These are phyloP conservation scores for Metschnikowia cubensis DNA, from an alignment of 805 yeast genomes.

Conservation along the genomic window DNA sequence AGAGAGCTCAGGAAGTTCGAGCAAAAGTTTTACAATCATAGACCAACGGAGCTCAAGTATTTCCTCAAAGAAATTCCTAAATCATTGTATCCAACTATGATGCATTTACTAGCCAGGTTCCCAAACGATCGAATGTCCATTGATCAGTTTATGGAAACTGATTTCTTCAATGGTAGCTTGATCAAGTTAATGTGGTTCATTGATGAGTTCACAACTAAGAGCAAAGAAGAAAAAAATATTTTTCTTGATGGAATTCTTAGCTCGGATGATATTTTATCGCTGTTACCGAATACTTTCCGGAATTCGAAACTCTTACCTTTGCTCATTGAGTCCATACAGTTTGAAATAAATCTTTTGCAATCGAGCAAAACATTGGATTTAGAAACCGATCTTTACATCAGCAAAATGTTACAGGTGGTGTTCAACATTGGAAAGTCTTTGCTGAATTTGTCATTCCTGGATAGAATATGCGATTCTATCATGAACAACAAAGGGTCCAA, in stretches of 20 bases:
- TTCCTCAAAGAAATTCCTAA: slow-evolving; percentile 58
- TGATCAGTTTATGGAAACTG: slow-evolving; percentile 65
- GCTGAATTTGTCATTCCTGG: slow-evolving; percentile 76
- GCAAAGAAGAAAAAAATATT: slow-evolving; percentile 58
- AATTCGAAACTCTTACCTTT: slow-evolving; percentile 73
- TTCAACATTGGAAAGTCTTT: slow-evolving; percentile 60
- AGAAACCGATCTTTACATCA: slow-evolving; percentile 39
- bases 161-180: slow-evolving; percentile 77
- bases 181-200: slow-evolving; percentile 75
- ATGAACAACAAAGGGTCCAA: slow-evolving; percentile 24
- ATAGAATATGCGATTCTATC: slow-evolving; percentile 52
- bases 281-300: slow-evolving; percentile 44
- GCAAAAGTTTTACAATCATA: slow-evolving; percentile 38
- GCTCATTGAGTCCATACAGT: slow-evolving; percentile 48
- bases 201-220: slow-evolving; percentile 78
- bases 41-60: slow-evolving; percentile 33
- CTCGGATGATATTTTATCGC: slow-evolving; percentile 22
- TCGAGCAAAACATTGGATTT: slow-evolving; percentile 14
- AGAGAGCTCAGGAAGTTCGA: slow-evolving; percentile 48
- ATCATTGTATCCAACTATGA: slow-evolving; percentile 46
- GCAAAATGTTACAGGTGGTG: slow-evolving; percentile 50
- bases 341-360: slow-evolving; percentile 28
- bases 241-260: slow-evolving; percentile 64
- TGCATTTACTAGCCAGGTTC: slow-evolving; percentile 52
- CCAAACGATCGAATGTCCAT: slow-evolving; percentile 57